These are phyloP conservation scores for Ogataea populi-albae DNA, from an alignment of 805 yeast species.

Conservation along the genomic window DNA sequence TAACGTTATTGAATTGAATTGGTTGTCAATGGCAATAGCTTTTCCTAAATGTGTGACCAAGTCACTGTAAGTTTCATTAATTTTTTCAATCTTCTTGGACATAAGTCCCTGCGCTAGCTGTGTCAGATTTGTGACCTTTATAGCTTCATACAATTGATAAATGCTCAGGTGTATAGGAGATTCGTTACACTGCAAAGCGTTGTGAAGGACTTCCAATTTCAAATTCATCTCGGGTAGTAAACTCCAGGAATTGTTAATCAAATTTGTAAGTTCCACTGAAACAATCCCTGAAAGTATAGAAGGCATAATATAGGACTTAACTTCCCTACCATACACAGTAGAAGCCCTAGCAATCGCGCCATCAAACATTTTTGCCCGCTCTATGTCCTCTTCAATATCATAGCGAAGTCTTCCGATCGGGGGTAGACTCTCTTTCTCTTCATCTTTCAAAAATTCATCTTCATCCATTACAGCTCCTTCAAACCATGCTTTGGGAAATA, in stretches of 20 bases:
- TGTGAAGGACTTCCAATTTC: constrained; percentile 35
- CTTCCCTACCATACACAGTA: constrained; percentile 10
- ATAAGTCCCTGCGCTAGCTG: constrained; percentile 24
- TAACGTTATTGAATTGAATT: constrained; percentile 24
- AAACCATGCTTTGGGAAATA: constrained; percentile 42
- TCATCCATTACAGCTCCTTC: constrained; percentile 30
- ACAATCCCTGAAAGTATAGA: constrained; percentile 31
- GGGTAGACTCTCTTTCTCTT: constrained; percentile 10
- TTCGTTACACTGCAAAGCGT: constrained; percentile 33
- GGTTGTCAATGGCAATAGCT: constrained; percentile 27
- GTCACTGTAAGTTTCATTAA: constrained; percentile 27
- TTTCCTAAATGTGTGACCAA: constrained; percentile 17
- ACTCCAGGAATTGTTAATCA: constrained; percentile 30
- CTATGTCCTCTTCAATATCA: constrained; percentile 30
- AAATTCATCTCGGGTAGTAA: constrained; percentile 31
- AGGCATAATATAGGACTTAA: constrained; percentile 31
- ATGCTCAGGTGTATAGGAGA: constrained; percentile 43
- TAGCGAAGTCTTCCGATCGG: constrained; percentile 35
- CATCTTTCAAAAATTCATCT: constrained; percentile 17
- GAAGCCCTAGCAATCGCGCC: constrained; percentile 23
- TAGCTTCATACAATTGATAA: constrained; percentile 36
- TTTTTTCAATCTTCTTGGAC: constrained; percentile 18
- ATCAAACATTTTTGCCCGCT: constrained; percentile 28
- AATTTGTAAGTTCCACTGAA: constrained; percentile 25
- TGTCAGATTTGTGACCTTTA: constrained; percentile 32